These are phyloP conservation scores for Durotheca rogersii DNA, from an alignment of 495 filamentous ascomycete species.

Conservation along the genomic window DNA sequence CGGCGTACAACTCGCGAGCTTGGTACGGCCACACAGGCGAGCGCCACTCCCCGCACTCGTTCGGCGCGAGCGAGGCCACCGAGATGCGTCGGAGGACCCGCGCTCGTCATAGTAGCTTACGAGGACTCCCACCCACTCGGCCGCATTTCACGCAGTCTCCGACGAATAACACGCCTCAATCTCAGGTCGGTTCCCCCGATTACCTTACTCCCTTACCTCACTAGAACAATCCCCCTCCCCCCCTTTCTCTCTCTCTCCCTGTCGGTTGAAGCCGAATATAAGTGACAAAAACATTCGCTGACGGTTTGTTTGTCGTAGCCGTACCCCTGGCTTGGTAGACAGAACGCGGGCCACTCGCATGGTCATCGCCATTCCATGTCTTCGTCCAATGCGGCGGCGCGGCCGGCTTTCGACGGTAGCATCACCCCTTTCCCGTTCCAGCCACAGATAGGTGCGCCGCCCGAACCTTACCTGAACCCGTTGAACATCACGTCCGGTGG, in stretches of 20 bases:
- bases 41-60: conserved; percentile 40
- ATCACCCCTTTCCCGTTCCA: conserved; percentile 9
- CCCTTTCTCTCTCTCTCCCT: conserved; percentile 3
- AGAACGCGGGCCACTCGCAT: conserved; percentile 10
- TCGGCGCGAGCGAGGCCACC: conserved; percentile 33
- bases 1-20: conserved; percentile 6
- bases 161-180: conserved; percentile 5
- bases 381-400: conserved; percentile 2
- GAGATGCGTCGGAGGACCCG: conserved; percentile 44
- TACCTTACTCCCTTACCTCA: not conserved
- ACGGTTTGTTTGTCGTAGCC: conserved; percentile 19
- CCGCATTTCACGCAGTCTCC: conserved; percentile 6
- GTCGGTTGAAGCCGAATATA: not conserved
- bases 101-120: conserved; percentile 38
- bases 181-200: conserved; percentile 14
- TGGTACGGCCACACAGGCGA: conserved; percentile 28
- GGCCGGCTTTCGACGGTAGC: conserved; percentile 5
- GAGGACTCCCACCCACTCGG: conserved; percentile 15
- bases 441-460: conserved; percentile 7
- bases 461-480: conserved; percentile 24
- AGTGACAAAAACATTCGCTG: conserved; percentile 15
- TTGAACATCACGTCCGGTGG: conserved; percentile 8
- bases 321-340: conserved; percentile 18
- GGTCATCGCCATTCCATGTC: conserved; percentile 16
- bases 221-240: not conserved